Evolutionary conservation across 2,329 filamentous ascomycete species (phyloP).

Genomic region (Talaromyces sp.): DNA sequence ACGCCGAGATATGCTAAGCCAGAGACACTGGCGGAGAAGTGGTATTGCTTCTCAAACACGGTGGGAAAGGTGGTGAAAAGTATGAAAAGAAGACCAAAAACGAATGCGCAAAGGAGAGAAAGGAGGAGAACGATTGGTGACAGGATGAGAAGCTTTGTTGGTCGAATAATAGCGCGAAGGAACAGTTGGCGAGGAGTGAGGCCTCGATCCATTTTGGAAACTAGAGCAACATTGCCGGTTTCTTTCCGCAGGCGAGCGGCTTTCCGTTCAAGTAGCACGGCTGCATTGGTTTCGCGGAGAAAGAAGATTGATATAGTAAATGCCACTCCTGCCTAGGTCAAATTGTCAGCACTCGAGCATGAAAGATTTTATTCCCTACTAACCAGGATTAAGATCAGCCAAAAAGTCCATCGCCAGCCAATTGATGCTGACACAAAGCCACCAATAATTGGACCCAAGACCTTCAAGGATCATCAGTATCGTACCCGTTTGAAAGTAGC

Average conservation of each 20-base stretch:
- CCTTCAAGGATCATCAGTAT: neutral
- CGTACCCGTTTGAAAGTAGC: too few species aligned
- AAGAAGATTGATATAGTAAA: too few species aligned
- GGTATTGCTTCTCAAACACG: conserved; percentile 51
- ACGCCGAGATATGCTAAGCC: conserved; percentile 51
- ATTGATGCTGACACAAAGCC: conserved; percentile 27
- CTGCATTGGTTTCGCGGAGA: conserved; percentile 45
- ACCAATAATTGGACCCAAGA: conserved; percentile 32
- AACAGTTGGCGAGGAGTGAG: conserved; percentile 23
- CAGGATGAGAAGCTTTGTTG: conserved; percentile 42
- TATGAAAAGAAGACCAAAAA: conserved; percentile 56
- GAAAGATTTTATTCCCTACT: neutral
- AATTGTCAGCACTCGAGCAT: too few species aligned
- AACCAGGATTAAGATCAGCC: conserved; percentile 31
- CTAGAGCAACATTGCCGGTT: too few species aligned
- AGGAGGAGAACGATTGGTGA: conserved; percentile 54
- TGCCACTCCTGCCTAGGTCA: too few species aligned
- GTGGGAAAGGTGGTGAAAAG: conserved; percentile 54
- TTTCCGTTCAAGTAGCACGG: conserved; percentile 41
- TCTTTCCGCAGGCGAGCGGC: conserved; percentile 22
- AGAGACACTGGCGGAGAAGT: conserved; percentile 42
- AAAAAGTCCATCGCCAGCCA: conserved; percentile 36
- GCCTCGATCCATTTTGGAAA: too few species aligned
- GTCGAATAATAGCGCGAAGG: conserved; percentile 45
- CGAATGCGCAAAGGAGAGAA: conserved; percentile 52